Base-by-base conservation (phyloP, 495 filamentous ascomycete species). In the Penicillium manginii region DNA sequence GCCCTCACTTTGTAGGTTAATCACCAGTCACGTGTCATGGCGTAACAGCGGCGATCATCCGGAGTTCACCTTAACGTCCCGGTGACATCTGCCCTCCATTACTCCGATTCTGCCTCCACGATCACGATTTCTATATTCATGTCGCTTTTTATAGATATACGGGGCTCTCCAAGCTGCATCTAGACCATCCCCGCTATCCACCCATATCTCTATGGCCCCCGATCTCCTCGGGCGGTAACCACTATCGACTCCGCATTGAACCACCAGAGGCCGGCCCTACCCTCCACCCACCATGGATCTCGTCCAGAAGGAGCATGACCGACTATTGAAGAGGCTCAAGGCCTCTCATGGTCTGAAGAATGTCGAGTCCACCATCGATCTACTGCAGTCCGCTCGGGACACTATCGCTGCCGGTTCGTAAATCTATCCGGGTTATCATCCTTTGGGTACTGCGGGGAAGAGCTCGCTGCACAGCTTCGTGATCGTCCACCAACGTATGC, bases 351-450 rank as follows among this genome's bases (percentile, higher is more conserved):
- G 85, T 19, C 82, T 93, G 18, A 76, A 85, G 29, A 86, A 92
- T 83, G 87, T 96, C 3, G 91, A 97, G 68, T 81, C 81, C 33
- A 88, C 89, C 53, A 90, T 98, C 50, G 84, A 91, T 55, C 75
- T 88, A 48, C 83, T 98, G 23, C 83, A 85, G 62, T 80, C 77
- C 12, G 90, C 92, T 17, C 82, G 91, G 45, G 84, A 92, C 46
- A 68, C 80, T 43, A 88, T 93, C 58, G 85, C 84, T 57, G 72
- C 75, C 69, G 83, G 91, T 93, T 47, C 17, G 76, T 74, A 26
- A 58, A 71, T 40, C 26, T 19, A n/a, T 37, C 40, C 45, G 43
- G 18, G 35, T 15, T 32, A 35, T 33, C 33, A n/a, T n/a, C n/a
- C n/a, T 9, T 26, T 23, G 4, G 45, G 18, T 47, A 26, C 22